Conservation (phyloP, 2,329 filamentous ascomycete genomes). For the Aspergillus fructus region DNA sequence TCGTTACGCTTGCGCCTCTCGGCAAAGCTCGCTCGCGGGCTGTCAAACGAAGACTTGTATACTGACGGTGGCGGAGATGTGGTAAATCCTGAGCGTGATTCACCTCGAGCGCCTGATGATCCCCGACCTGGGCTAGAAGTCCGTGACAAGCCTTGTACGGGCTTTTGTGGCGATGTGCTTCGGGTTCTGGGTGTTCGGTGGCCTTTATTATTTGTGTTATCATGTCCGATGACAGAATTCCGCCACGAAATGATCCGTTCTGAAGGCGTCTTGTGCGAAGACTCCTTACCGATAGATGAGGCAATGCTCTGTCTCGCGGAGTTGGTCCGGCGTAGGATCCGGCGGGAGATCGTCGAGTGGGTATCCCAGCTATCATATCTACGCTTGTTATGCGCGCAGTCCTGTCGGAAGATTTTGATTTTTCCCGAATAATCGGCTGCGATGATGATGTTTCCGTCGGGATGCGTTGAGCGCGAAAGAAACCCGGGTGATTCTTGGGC, state of each 20-base stretch:
- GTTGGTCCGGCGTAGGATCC: slow-evolving; percentile 56
- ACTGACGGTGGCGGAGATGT: slow-evolving; percentile 29
- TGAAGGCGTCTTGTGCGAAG: slow-evolving; percentile 50
- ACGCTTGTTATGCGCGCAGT: slow-evolving; percentile 82
- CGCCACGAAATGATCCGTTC: slow-evolving; percentile 90
- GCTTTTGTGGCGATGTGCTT: slow-evolving; percentile 52
- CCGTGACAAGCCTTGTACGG: slow-evolving; percentile 23
- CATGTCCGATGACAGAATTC: slow-evolving; percentile 62
- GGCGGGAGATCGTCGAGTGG: slow-evolving; percentile 71
- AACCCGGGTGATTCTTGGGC: slow-evolving; percentile 75
- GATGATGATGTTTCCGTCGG: slow-evolving; percentile 84
- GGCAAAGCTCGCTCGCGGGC: slow-evolving; percentile 16
- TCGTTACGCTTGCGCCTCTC: slow-evolving; percentile 15
- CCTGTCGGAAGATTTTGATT: slow-evolving; percentile 94
- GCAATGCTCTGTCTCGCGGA: slow-evolving; percentile 55
- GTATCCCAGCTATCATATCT: slow-evolving; percentile 75
- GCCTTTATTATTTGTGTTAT: slow-evolving; percentile 27
- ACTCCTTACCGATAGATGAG: slow-evolving; percentile 47
- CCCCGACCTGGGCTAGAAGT: slow-evolving; percentile 24
- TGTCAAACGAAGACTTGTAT: slow-evolving; percentile 25
- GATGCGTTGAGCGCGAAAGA: slow-evolving; percentile 71
- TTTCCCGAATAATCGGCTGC: slow-evolving; percentile 84
- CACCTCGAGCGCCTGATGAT: slow-evolving; percentile 25
- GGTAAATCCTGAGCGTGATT: slow-evolving; percentile 27
- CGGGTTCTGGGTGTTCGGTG: slow-evolving; percentile 37